Conservation (phyloP, 2,329 filamentous ascomycete species). For the Nemania serpens region DNA sequence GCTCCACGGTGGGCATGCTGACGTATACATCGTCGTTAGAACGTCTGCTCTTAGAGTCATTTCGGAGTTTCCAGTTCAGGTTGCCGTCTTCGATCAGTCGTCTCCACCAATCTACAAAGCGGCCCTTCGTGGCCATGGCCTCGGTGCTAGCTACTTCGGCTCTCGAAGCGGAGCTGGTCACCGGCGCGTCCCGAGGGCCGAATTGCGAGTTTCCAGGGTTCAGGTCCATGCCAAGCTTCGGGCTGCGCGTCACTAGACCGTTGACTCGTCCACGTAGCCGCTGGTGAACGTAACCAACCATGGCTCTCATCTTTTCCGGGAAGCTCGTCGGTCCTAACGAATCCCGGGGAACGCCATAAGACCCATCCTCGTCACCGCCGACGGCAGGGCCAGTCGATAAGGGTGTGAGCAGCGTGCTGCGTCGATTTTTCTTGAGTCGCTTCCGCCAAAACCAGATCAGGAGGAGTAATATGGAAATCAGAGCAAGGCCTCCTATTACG, state of each 20-base stretch:
- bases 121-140: constrained; percentile 43
- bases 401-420: constrained; percentile 56
- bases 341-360: constrained; percentile 50
- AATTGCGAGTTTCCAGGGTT: constrained; percentile 61
- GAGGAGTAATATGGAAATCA: constrained; percentile 52
- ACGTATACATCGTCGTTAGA: constrained; percentile 36
- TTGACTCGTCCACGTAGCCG: constrained; percentile 44
- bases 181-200: constrained; percentile 39
- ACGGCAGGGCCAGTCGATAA: constrained; percentile 44
- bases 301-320: constrained; percentile 47
- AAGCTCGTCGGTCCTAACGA: constrained; percentile 56
- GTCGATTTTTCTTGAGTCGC: constrained; percentile 47
- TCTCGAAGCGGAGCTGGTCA: constrained; percentile 46
- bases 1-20: constrained; percentile 35
- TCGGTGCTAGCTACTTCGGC: constrained; percentile 28
- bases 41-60: constrained; percentile 36
- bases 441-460: constrained; percentile 58
- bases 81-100: constrained; percentile 47
- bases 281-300: constrained; percentile 45
- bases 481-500: constrained; percentile 54
- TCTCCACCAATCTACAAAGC: constrained; percentile 52
- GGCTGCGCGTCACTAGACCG: constrained; percentile 39
- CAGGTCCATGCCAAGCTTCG: constrained; percentile 51
- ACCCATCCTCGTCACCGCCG: constrained; percentile 33
- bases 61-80: constrained; percentile 45